These are phyloP conservation scores for Tylopilus subfusipes DNA, from an alignment of 768 basidiomycete genomes.

Conservation along the genomic window DNA sequence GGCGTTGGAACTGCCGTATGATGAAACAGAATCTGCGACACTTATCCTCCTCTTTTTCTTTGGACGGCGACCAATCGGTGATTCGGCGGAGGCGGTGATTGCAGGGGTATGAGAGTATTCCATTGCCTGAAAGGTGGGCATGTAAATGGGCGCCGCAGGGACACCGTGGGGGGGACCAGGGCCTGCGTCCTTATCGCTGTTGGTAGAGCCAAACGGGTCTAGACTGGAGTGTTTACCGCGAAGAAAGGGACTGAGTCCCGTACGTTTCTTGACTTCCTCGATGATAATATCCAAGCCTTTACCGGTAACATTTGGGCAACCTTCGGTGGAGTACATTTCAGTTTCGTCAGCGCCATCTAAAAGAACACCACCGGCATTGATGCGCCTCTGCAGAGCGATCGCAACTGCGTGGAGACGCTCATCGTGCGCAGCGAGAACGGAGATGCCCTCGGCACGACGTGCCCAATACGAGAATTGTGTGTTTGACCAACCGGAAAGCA, in stretches of 20 bases:
- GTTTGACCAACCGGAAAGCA: conserved; percentile 51
- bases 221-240: conserved; percentile 50
- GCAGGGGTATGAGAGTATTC: conserved; percentile 35
- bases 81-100: conserved; percentile 30
- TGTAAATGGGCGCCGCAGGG: conserved; percentile 33
- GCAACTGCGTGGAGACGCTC: conserved; percentile 39
- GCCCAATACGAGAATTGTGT: conserved; percentile 55
- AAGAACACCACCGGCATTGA: conserved; percentile 33
- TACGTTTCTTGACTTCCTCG: conserved; percentile 47
- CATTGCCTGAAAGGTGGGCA: conserved; percentile 41
- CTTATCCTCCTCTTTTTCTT: conserved; percentile 37
- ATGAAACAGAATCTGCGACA: conserved; percentile 35
- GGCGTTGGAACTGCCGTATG: conserved; percentile 29
- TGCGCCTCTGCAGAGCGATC: conserved; percentile 39
- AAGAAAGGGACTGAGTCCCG: conserved; percentile 45
- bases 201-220: conserved; percentile 45
- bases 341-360: conserved; percentile 25
- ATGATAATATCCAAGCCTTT: conserved; percentile 49
- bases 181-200: conserved; percentile 33
- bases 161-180: conserved; percentile 25
- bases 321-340: conserved; percentile 26
- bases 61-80: conserved; percentile 26
- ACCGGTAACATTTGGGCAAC: conserved; percentile 42
- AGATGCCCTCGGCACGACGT: conserved; percentile 48
- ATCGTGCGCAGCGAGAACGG: conserved; percentile 42